phyloP scores from a whole-genome alignment of 2,329 filamentous ascomycete species.

The Stagonosporopsis rhizophila region DNA sequence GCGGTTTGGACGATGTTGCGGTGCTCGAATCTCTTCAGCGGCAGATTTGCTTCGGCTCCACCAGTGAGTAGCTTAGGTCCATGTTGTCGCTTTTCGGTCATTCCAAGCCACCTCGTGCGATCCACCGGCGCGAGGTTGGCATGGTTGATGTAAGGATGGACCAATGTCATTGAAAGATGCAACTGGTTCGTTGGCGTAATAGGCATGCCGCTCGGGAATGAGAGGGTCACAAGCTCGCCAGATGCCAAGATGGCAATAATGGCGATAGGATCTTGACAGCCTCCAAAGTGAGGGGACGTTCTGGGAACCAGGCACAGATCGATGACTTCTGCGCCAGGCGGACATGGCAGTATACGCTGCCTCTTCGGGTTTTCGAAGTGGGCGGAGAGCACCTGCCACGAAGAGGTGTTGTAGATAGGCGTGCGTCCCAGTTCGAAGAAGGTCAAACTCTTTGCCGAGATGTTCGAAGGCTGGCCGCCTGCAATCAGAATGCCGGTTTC shows the following conservation, averaged over 20 bases:
- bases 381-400: slow-evolving; percentile 80
- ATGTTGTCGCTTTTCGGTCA: slow-evolving; percentile 82
- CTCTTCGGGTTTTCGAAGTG: slow-evolving; percentile 81
- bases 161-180: slow-evolving; percentile 83
- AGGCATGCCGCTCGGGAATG: slow-evolving; percentile 88
- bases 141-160: slow-evolving; percentile 86
- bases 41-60: slow-evolving; percentile 74
- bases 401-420: slow-evolving; percentile 88
- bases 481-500: slow-evolving; percentile 89
- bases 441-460: slow-evolving; percentile 77
- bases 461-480: slow-evolving; percentile 75
- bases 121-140: slow-evolving; percentile 76
- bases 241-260: slow-evolving; percentile 80
- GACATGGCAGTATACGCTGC: slow-evolving; percentile 74
- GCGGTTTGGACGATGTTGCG: slow-evolving; percentile 86
- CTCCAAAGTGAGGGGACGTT: slow-evolving; percentile 81
- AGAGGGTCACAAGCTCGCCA: slow-evolving; percentile 87
- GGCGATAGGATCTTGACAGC: slow-evolving; percentile 89
- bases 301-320: slow-evolving; percentile 87
- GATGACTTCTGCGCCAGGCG: slow-evolving; percentile 75
- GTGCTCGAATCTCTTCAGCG: slow-evolving; percentile 78
- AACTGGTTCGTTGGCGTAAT: slow-evolving; percentile 93
- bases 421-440: slow-evolving; percentile 90
- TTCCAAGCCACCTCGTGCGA: slow-evolving; percentile 83
- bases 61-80: slow-evolving; percentile 81